Base-by-base conservation (phyloP, 495 filamentous ascomycete species). In the Lasiosphaeria ovina region DNA sequence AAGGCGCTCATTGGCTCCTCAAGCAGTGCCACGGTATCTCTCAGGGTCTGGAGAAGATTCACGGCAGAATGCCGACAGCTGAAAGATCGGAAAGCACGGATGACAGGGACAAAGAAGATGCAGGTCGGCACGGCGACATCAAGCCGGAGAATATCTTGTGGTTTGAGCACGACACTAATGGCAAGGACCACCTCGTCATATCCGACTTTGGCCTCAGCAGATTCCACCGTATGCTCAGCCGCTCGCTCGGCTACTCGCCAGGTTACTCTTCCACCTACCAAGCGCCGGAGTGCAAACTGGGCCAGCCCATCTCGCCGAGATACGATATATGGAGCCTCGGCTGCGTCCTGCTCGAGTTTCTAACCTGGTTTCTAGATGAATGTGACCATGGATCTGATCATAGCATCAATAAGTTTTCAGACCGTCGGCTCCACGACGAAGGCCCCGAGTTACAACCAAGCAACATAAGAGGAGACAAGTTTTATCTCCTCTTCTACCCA, bases 71-170 rank as follows among this genome's bases (percentile, higher is more conserved):
- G n/a, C 12, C 12, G 16, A 14, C 12, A 14, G 3, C 4, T 3
- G 42, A 14, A 10, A 3, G 4, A 3, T 10, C 12, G 3, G 42
- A 45, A 45, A 53, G 5, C 42, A 60, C 12, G 51, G 48, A 5
- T 7, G 32, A 40, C 38, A n/a, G 3, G 16, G 42, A 45, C 42
- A 3, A 6, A 3, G 55, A 36, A 31, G 54, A 54, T 49, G 53
- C 40, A 2, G 64, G 61, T 1, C 57, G 65, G 14, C 68, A 70
- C 44, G 65, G 63, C n/a, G 65, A 70, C 51, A 67, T 70, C 12
- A 69, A 71, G 33, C 61, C 68, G 9, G 63, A 66, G 35, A 71
- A 71, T 36, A 65, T 71, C 34, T 54, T 71, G 3, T 60, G 55
- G 55, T 63, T 65, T 10, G 38, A 54, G n/a, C 50, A 57, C 6